Percentiles rank a stretch among this genome's conserved stretches.
phyloP scores from a whole-genome alignment of 2,329 filamentous ascomycete genomes.

The Didymella lethalis region DNA sequence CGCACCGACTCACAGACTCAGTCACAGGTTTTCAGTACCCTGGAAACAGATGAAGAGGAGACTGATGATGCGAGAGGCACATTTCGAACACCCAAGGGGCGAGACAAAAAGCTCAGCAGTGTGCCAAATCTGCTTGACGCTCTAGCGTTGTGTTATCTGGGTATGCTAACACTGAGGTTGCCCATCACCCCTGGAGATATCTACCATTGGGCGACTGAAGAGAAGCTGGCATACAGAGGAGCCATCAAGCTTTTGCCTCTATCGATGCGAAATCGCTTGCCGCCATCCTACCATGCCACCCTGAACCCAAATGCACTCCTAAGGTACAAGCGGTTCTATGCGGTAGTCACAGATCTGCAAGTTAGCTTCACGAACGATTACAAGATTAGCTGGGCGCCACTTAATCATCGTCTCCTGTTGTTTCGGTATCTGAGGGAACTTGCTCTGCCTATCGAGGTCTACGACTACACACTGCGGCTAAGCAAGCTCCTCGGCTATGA shows the following conservation, averaged over 20 bases:
- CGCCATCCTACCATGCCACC: slow-evolving; percentile 65
- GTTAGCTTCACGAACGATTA: slow-evolving; percentile 72
- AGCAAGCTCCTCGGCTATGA: slow-evolving; percentile 60
- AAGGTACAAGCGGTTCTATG: slow-evolving; percentile 67
- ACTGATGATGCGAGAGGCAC: slow-evolving; percentile 40
- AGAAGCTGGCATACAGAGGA: slow-evolving; percentile 75
- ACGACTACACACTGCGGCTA: slow-evolving; percentile 65
- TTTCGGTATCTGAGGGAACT: slow-evolving; percentile 75
- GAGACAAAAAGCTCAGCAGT: slow-evolving; percentile 59
- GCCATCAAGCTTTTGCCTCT: slow-evolving; percentile 66
- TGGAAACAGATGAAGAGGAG: slow-evolving; percentile 56
- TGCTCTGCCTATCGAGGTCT: slow-evolving; percentile 76
- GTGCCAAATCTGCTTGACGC: slow-evolving; percentile 75
- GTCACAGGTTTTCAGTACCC: slow-evolving; percentile 66
- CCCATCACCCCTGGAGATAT: slow-evolving; percentile 80
- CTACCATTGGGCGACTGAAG: slow-evolving; percentile 69
- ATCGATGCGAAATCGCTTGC: slow-evolving; percentile 71
- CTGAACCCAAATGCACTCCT: slow-evolving; percentile 63
- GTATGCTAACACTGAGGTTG: slow-evolving; percentile 74
- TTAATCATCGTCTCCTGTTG: slow-evolving; percentile 74
- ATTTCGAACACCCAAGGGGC: slow-evolving; percentile 37
- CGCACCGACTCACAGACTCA: slow-evolving; percentile 54
- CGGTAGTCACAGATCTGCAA: slow-evolving; percentile 67
- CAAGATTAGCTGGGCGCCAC: slow-evolving; percentile 72
- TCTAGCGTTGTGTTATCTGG: slow-evolving; percentile 81